phyloP scores from a whole-genome alignment of 139 green algal genomes.

The Trebouxia sp. region DNA sequence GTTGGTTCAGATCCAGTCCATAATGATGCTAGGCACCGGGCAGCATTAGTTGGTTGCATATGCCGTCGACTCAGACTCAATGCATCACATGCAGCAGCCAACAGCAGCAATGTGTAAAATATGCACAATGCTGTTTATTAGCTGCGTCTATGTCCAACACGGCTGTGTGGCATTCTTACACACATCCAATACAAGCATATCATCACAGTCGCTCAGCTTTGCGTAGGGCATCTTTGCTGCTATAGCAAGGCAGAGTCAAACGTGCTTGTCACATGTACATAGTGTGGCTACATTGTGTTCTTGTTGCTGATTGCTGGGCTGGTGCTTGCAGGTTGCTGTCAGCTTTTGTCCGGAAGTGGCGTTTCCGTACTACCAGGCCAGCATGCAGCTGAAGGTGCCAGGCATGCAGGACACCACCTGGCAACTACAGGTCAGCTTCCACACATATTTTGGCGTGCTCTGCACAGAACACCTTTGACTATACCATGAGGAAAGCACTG shows the following conservation, averaged over 20 bases:
- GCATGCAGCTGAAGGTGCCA: conserved; percentile 49
- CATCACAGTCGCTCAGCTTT: conserved; percentile 43
- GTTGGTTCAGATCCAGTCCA: conserved; percentile 33
- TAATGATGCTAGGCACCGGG: conserved; percentile 30
- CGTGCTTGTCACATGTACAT: background rate
- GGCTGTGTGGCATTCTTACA: conserved; percentile 38
- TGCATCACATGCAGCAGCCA: background rate
- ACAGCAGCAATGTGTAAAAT: no score
- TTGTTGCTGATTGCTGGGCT: background rate
- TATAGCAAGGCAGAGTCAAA: no score
- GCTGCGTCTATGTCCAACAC: background rate
- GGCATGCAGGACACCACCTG: conserved; percentile 60
- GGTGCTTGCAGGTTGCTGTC: conserved; percentile 40
- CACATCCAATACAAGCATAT: conserved; percentile 43
- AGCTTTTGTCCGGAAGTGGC: conserved; percentile 48
- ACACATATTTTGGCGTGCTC: background rate
- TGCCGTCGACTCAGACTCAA: background rate
- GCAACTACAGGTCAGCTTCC: background rate
- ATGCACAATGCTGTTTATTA: background rate
- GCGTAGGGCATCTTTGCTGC: no score
- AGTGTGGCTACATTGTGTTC: background rate
- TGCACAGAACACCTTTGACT: background rate
- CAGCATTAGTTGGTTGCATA: background rate
- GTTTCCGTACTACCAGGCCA: conserved; percentile 56
- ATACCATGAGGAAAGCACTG: background rate